Conservation (phyloP, 805 yeast genomes). For the Ogataea henricii region DNA sequence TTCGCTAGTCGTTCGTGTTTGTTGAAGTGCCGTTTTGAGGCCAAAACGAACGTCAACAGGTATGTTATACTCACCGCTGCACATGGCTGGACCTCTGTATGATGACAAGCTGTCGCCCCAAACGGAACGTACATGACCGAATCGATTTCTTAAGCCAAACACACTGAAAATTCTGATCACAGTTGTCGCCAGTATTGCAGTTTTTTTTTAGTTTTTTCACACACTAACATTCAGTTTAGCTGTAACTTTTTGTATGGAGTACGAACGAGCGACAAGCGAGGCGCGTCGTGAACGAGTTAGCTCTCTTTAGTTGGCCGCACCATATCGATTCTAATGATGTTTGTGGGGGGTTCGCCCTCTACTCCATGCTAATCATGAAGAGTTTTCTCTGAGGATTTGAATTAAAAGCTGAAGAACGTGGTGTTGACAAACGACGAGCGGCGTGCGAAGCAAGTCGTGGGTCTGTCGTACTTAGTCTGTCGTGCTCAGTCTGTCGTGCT, state of each 20-base stretch:
- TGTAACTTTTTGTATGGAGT: no score
- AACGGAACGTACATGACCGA: constrained; percentile 64
- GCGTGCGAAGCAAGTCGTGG: no score
- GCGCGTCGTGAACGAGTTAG: no score
- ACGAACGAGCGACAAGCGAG: no score
- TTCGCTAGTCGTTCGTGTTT: no score
- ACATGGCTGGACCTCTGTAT: constrained; percentile 25
- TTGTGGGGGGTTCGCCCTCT: constrained; percentile 22
- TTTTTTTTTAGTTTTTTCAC: not conserved
- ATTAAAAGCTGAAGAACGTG: constrained; percentile 19
- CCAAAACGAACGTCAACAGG: constrained; percentile 5
- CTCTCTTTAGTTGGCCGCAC: no score
- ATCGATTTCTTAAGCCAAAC: constrained; percentile 62
- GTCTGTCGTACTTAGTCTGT: no score
- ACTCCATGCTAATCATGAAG: constrained; percentile 65
- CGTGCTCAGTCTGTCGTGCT: no score
- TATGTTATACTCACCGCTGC: not conserved
- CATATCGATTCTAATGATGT: constrained; percentile 44
- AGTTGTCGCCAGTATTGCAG: not conserved
- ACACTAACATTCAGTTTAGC: not conserved
- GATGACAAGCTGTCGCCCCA: constrained; percentile 81
- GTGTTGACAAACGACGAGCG: no score
- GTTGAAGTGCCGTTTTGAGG: constrained; percentile 1
- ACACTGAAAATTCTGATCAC: constrained; percentile 65
- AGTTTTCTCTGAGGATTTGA: no score